Evolutionary conservation across 2,329 filamentous ascomycete genomes (phyloP).

Genomic region (Sporothrix protearum): DNA sequence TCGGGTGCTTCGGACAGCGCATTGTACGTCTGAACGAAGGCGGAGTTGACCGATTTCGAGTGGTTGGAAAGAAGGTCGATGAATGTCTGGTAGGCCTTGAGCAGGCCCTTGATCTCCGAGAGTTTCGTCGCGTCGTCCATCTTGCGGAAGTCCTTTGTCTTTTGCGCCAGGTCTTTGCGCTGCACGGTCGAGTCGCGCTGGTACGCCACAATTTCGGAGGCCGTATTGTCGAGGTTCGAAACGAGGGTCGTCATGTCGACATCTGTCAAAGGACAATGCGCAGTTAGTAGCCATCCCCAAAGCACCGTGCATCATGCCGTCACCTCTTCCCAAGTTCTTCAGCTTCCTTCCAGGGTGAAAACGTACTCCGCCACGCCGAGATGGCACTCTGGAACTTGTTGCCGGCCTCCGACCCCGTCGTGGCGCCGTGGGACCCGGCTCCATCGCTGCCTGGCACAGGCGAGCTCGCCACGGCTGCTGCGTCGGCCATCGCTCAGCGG

Average conservation of each 20-base stretch:
- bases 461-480: slow-evolving; percentile 21
- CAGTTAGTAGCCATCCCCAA: slow-evolving; percentile 15
- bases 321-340: not conserved
- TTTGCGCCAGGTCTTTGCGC: slow-evolving; percentile 95
- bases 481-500: slow-evolving; percentile 27
- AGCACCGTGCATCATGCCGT: not conserved
- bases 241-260: slow-evolving; percentile 84
- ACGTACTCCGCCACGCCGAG: slow-evolving; percentile 86
- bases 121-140: slow-evolving; percentile 85
- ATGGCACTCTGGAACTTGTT: slow-evolving; percentile 98
- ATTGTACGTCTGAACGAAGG: slow-evolving; percentile 90
- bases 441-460: slow-evolving; percentile 19
- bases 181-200: slow-evolving; percentile 95
- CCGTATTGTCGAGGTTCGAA: slow-evolving; percentile 81
- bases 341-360: slow-evolving; percentile 1
- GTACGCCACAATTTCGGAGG: slow-evolving; percentile 90
- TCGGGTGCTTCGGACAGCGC: slow-evolving; percentile 93
- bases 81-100: slow-evolving; percentile 96
- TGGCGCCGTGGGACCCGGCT: not conserved
- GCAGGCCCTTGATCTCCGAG: slow-evolving; percentile 77
- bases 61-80: slow-evolving; percentile 96
- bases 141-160: slow-evolving; percentile 97
- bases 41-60: slow-evolving; percentile 87
- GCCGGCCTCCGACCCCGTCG: slow-evolving; percentile 50
- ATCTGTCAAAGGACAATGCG: slow-evolving; percentile 47